These are phyloP conservation scores for Sugiyamaella floridensis DNA, from an alignment of 805 yeast genomes.

Conservation along the genomic window DNA sequence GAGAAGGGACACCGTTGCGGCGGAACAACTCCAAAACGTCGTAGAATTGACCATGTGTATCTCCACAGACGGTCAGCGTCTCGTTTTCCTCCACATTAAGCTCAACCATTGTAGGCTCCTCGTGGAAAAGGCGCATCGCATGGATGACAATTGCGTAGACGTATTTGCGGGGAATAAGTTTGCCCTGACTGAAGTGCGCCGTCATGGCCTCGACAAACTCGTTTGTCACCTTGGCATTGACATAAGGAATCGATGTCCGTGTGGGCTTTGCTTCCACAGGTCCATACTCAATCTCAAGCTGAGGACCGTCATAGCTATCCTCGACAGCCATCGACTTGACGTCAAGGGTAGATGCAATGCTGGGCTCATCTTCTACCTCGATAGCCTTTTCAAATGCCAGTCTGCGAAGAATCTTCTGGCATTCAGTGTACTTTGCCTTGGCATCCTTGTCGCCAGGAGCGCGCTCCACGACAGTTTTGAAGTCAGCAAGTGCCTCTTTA, in stretches of 20 bases:
- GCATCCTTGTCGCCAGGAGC: slow-evolving; percentile 70
- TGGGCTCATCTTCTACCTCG: slow-evolving; percentile 55
- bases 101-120: slow-evolving; percentile 74
- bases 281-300: slow-evolving; percentile 36
- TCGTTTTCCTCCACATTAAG: slow-evolving; percentile 35
- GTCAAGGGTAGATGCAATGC: slow-evolving; percentile 38
- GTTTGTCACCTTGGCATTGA: slow-evolving; percentile 38
- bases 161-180: slow-evolving; percentile 69
- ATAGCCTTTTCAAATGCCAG: slow-evolving; percentile 84
- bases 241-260: background rate
- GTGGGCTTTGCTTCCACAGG: slow-evolving; percentile 20
- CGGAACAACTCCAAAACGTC: slow-evolving; percentile 79
- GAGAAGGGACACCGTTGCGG: slow-evolving; percentile 62
- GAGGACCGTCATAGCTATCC: slow-evolving; percentile 53
- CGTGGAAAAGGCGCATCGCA: slow-evolving; percentile 54
- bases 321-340: slow-evolving; percentile 39
- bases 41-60: slow-evolving; percentile 94
- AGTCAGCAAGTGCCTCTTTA: slow-evolving; percentile 64
- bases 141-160: slow-evolving; percentile 75
- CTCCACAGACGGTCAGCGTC: slow-evolving; percentile 85
- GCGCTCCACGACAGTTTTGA: slow-evolving; percentile 51
- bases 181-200: slow-evolving; percentile 64
- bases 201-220: slow-evolving; percentile 61
- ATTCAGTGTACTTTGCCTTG: slow-evolving; percentile 50
- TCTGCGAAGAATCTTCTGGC: slow-evolving; percentile 58